A percentile compares a stretch with the other conserved stretches of the same genome.
Evolutionary conservation across 1,139 yeast species (phyloP).

Genomic region (Yamadazyma kanchanaburiensis): DNA sequence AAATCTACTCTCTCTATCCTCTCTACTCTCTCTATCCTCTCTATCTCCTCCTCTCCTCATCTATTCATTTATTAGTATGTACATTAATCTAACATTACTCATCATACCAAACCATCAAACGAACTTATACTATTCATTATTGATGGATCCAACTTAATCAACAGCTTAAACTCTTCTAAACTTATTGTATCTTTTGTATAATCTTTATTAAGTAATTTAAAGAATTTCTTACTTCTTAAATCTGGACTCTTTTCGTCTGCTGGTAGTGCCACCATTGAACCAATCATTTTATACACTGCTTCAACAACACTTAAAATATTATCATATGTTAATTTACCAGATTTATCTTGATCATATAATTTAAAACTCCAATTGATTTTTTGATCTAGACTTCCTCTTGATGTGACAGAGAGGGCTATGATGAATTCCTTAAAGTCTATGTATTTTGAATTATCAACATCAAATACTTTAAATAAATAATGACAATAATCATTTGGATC

Average conservation of each 20-base stretch:
- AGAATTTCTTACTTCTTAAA: constrained; percentile 76
- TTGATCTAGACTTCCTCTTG: constrained; percentile 85
- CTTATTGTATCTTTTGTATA: constrained; percentile 61
- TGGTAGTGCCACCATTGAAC: constrained; percentile 86
- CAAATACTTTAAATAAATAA: constrained; percentile 85
- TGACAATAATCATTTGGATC: constrained; percentile 91
- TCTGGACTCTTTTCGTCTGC: constrained; percentile 96
- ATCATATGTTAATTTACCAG: constrained; percentile 68
- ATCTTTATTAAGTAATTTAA: constrained; percentile 68
- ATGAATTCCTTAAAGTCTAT: constrained; percentile 94
- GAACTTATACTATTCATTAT: constrained; percentile 74
- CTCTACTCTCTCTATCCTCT: too few relatives aligned
- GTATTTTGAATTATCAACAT: constrained; percentile 73
- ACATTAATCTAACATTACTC: constrained; percentile 1
- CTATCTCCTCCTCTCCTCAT: too few relatives aligned
- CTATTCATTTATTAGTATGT: not conserved
- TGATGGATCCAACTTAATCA: constrained; percentile 79
- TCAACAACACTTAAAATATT: constrained; percentile 79
- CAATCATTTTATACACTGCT: constrained; percentile 93
- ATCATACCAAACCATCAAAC: constrained; percentile 71
- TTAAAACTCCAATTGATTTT: constrained; percentile 85
- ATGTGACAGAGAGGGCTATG: constrained; percentile 80
- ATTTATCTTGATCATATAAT: constrained; percentile 77
- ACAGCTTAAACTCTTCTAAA: constrained; percentile 78
- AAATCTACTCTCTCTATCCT: too few relatives aligned